Base-by-base conservation (phyloP, 495 filamentous ascomycete genomes). In the Hyaloscypha hepaticicola region DNA sequence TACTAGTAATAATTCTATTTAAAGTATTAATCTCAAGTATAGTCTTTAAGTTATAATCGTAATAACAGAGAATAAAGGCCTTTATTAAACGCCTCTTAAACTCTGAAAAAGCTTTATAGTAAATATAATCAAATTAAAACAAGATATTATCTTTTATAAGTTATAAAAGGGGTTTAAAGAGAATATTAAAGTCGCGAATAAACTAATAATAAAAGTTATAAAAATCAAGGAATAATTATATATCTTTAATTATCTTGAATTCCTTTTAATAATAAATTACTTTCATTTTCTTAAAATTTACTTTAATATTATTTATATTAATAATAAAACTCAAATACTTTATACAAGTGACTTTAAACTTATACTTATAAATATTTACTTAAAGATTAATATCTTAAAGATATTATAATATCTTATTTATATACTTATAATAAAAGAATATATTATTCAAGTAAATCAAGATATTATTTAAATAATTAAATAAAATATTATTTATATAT, bases 291-390 rank as follows among this genome's bases (percentile, higher is more conserved):
- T 52, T 24, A 0, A 45, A 64, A 45, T 76, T 52, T 1, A 73
- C 63, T 3, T 55, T 16, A 21, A 77, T 69, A 1, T 71, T 67
- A 1, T 76, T 55, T 0, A 22, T 65, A 8, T 2, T 49, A 0
- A 78, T 34, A n/a, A 75, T 65, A 34, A 74, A 67, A 8, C 64
- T 68, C 25, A 76, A 62, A 56, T 68, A 77, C 16, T 73, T 63
- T 0, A 64, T 70, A 21, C 63, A 12, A 0, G 6, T 55, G 0
- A 67, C 34, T 55, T 69, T n/a, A 34, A 79, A 78, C 49, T 74
- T 57, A 25, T 58, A 77, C 51, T 79, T 78, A 24, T 52, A 51
- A 31, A 38, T 29, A 58, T 64, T 31, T 5, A 19, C 29, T 11
- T 48, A 31, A 8, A 58, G 26, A 8, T n/a, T n/a, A 11, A 9